These are phyloP conservation scores for Candida yuanshanica DNA, from an alignment of 805 yeast species.

Conservation along the genomic window DNA sequence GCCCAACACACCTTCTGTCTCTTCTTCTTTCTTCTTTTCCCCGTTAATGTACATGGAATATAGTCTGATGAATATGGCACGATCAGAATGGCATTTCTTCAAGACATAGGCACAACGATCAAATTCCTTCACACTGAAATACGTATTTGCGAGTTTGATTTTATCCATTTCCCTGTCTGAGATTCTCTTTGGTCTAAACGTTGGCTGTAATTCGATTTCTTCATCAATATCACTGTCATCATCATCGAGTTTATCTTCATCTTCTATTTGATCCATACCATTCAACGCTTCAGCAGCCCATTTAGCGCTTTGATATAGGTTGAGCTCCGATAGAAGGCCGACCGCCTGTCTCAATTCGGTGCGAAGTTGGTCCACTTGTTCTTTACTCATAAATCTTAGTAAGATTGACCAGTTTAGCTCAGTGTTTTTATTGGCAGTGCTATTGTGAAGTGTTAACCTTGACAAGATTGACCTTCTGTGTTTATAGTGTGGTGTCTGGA, in stretches of 20 bases:
- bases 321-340: slow-evolving; percentile 44
- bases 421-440: too few species aligned
- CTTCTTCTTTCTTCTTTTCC: slow-evolving; percentile 70
- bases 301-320: slow-evolving; percentile 66
- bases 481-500: too few species aligned
- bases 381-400: neutral
- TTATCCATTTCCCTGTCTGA: slow-evolving; percentile 34
- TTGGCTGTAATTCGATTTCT: slow-evolving; percentile 7
- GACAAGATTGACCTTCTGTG: too few species aligned
- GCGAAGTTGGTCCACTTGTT: slow-evolving; percentile 14
- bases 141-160: slow-evolving; percentile 58
- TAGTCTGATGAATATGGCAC: slow-evolving; percentile 54
- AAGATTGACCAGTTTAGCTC: too few species aligned
- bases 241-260: slow-evolving; percentile 5
- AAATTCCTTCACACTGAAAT: slow-evolving; percentile 80
- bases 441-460: neutral
- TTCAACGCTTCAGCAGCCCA: slow-evolving; percentile 81
- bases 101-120: slow-evolving; percentile 66
- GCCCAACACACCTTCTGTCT: slow-evolving; percentile 58
- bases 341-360: slow-evolving; percentile 35
- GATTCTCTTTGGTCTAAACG: neutral
- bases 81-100: slow-evolving; percentile 43
- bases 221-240: slow-evolving; percentile 20
- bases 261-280: slow-evolving; percentile 31
- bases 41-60: slow-evolving; percentile 72